Conservation (phyloP, 2,329 filamentous ascomycete genomes). For the Phaeosphaeriaceae sp. region DNA sequence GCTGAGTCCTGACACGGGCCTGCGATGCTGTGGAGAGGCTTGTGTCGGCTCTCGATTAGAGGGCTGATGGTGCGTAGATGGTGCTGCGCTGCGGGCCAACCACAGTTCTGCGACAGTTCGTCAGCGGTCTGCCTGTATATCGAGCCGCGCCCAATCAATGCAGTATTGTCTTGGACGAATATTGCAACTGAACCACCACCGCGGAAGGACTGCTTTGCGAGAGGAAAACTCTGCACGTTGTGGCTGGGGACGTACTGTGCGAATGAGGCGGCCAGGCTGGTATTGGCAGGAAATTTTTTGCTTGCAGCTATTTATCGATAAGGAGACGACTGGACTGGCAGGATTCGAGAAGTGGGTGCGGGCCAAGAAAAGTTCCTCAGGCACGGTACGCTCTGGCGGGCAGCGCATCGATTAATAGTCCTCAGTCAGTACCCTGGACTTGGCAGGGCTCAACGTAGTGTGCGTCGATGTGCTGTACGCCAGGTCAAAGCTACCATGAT, state of each 20-base stretch:
- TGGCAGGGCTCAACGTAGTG: constrained; percentile 39
- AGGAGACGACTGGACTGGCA: constrained; percentile 6
- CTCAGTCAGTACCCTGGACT: constrained; percentile 26
- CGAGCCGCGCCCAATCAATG: constrained; percentile 29
- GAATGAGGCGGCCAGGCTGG: constrained; percentile 30
- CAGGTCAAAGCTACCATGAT: constrained; percentile 27
- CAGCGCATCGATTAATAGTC: constrained; percentile 36
- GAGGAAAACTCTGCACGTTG: constrained; percentile 14
- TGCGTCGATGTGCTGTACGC: constrained; percentile 32
- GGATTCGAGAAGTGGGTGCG: constrained; percentile 8
- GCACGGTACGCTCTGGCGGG: constrained; percentile 11
- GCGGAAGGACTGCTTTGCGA: constrained; percentile 13
- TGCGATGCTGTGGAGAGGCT: constrained; percentile 26
- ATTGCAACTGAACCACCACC: constrained; percentile 23
- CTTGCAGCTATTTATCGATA: constrained; percentile 39
- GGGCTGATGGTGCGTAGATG: constrained; percentile 23
- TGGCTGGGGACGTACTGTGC: constrained; percentile 21
- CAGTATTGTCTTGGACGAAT: constrained; percentile 1
- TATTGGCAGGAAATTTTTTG: constrained; percentile 21
- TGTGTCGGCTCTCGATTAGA: constrained; percentile 14
- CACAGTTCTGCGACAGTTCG: constrained; percentile 33
- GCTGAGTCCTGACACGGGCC: constrained; percentile 21
- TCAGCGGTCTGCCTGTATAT: constrained; percentile 33
- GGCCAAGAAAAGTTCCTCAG: constrained; percentile 22
- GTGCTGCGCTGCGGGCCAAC: constrained; percentile 33